Evolutionary conservation across 1,284 basidiomycete genomes (phyloP).

Genomic region (Flammula alnicola): DNA sequence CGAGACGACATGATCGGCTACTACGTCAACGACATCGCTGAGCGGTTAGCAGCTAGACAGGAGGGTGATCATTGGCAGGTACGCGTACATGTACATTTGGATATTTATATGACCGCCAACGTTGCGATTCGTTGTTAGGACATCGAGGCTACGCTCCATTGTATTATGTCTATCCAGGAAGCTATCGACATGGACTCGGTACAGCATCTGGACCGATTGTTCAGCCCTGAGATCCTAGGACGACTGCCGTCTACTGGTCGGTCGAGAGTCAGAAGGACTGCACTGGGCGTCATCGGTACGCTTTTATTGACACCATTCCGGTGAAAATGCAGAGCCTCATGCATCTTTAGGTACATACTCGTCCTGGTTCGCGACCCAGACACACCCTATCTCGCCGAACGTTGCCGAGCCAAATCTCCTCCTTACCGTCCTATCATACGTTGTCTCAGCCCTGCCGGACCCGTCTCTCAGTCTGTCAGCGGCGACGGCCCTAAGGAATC

Average conservation of each 20-base stretch:
- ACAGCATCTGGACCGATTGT: slow-evolving; percentile 66
- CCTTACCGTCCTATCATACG: slow-evolving; percentile 69
- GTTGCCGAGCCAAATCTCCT: slow-evolving; percentile 44
- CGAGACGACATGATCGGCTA: slow-evolving; percentile 80
- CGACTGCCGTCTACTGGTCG: slow-evolving; percentile 67
- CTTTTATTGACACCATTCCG: slow-evolving; percentile 7
- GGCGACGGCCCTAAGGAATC: slow-evolving; percentile 79
- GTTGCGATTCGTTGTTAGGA: slow-evolving; percentile 50
- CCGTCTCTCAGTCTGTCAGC: slow-evolving; percentile 70
- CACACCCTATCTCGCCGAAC: slow-evolving; percentile 34
- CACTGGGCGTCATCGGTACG: slow-evolving; percentile 73
- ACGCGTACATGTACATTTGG: slow-evolving; percentile 26
- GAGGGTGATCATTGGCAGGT: slow-evolving; percentile 72
- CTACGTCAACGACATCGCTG: slow-evolving; percentile 64
- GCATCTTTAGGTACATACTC: slow-evolving; percentile 71
- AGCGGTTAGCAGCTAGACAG: slow-evolving; percentile 49
- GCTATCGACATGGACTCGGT: slow-evolving; percentile 79
- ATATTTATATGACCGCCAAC: background rate
- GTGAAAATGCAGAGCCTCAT: slow-evolving; percentile 1
- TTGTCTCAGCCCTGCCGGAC: slow-evolving; percentile 73
- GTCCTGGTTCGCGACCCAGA: slow-evolving; percentile 73
- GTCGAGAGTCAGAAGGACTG: slow-evolving; percentile 72
- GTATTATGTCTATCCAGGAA: slow-evolving; percentile 85
- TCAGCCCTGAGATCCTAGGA: slow-evolving; percentile 71
- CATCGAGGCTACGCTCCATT: slow-evolving; percentile 84